A percentile compares a stretch with the other conserved stretches of the same genome.
Conservation (phyloP, 805 yeast genomes). For the Schwanniomyces vanrijiae region DNA sequence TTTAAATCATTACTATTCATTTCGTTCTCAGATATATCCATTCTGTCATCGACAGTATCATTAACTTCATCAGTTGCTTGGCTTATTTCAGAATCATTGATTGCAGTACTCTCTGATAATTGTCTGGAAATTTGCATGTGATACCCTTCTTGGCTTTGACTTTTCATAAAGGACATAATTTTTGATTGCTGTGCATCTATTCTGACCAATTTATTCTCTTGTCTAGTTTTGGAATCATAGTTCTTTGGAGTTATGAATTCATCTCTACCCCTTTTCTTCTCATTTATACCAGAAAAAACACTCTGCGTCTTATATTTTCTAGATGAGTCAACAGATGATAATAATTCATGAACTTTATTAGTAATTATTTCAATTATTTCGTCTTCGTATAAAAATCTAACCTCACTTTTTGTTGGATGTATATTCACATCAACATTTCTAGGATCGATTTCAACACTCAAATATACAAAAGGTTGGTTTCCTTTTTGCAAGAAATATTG, state of each 20-base stretch:
- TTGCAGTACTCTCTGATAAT: background rate
- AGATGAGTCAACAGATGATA: constrained; percentile 62
- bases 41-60: background rate
- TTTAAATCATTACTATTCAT: background rate
- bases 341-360: constrained; percentile 43
- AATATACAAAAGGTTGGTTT: constrained; percentile 68
- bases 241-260: background rate
- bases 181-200: constrained; percentile 64
- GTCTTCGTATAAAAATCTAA: constrained; percentile 79
- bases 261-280: background rate
- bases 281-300: constrained; percentile 23
- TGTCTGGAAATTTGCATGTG: background rate
- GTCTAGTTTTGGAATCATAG: constrained; percentile 35
- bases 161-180: constrained; percentile 7
- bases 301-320: constrained; percentile 70
- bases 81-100: background rate
- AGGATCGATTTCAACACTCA: constrained; percentile 68
- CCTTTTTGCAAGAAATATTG: constrained; percentile 76
- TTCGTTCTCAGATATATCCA: background rate
- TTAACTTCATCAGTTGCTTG: background rate
- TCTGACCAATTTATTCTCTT: constrained; percentile 68
- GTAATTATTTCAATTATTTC: constrained; percentile 73
- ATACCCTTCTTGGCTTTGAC: constrained; percentile 3
- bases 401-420: constrained; percentile 95
- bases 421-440: constrained; percentile 84